phyloP scores from a whole-genome alignment of 129 eudicot genomes.

The Flaveria linearis region DNA sequence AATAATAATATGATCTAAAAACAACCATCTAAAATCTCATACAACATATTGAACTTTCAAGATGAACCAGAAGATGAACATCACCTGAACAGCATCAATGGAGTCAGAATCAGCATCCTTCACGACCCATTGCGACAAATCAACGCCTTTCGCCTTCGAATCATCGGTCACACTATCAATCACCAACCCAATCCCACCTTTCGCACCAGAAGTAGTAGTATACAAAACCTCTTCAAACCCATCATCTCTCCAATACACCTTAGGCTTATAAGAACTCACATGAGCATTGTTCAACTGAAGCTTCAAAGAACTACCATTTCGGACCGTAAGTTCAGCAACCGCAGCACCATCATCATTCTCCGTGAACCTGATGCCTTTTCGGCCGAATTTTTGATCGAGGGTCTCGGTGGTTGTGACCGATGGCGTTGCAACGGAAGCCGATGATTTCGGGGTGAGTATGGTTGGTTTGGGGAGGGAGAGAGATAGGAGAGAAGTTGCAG shows the following conservation, averaged over 20 bases:
- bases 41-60: neutral
- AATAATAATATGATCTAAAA: neutral
- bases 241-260: constrained; percentile 91
- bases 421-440: constrained; percentile 41
- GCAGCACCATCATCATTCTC: constrained; percentile 46
- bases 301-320: constrained; percentile 87
- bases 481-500: constrained; percentile 70
- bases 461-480: constrained; percentile 61
- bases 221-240: constrained; percentile 80
- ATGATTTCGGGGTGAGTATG: constrained; percentile 44
- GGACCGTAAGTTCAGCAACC: constrained; percentile 65
- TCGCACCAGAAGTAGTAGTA: constrained; percentile 45
- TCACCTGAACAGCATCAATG: constrained; percentile 93
- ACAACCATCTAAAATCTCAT: neutral
- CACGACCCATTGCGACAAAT: constrained; percentile 60
- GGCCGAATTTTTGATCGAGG: constrained; percentile 75
- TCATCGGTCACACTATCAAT: constrained; percentile 43
- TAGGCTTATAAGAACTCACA: constrained; percentile 85
- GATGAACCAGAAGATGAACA: neutral
- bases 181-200: constrained; percentile 83
- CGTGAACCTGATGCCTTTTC: constrained; percentile 72
- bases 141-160: constrained; percentile 38
- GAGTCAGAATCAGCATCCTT: constrained; percentile 88
- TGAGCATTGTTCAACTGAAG: constrained; percentile 73
- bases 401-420: constrained; percentile 45